phyloP scores from a whole-genome alignment of 352 stramenopile genomes.

The Phytophthora boehmeriae region DNA sequence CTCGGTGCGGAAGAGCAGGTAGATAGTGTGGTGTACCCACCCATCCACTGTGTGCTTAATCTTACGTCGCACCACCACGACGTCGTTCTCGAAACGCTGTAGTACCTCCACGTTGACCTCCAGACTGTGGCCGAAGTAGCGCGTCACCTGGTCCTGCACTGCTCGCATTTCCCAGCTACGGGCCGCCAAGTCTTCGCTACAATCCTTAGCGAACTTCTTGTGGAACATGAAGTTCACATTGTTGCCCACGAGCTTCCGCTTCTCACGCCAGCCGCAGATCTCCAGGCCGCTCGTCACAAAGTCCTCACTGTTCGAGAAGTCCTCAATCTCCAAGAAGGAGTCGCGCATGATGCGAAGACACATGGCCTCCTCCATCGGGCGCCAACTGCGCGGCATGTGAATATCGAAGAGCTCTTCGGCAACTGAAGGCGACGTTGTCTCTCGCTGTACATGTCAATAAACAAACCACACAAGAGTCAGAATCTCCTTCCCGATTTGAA shows the following conservation, averaged over 20 bases:
- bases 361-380: constrained; percentile 41
- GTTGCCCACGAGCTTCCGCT: constrained; percentile 58
- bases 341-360: constrained; percentile 55
- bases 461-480: constrained; percentile 5
- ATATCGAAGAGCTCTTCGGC: constrained; percentile 36
- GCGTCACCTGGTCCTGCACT: constrained; percentile 56
- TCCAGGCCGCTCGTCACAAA: constrained; percentile 57
- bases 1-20: constrained; percentile 73
- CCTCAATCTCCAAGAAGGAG: constrained; percentile 56
- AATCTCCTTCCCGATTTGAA: background rate
- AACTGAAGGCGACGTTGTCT: constrained; percentile 31
- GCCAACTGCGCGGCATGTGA: constrained; percentile 37
- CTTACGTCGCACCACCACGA: constrained; percentile 60
- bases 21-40: constrained; percentile 74
- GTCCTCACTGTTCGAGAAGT: constrained; percentile 52
- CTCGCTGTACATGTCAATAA: constrained; percentile 38
- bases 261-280: constrained; percentile 66
- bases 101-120: constrained; percentile 58
- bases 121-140: constrained; percentile 61
- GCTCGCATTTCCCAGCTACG: constrained; percentile 63
- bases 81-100: constrained; percentile 55
- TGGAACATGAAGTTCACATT: constrained; percentile 69
- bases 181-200: constrained; percentile 51
- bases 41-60: constrained; percentile 60
- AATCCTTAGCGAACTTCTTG: constrained; percentile 59